phyloP scores from a whole-genome alignment of 2,329 filamentous ascomycete species.

The Immersiporthe knoxdaviesiana region DNA sequence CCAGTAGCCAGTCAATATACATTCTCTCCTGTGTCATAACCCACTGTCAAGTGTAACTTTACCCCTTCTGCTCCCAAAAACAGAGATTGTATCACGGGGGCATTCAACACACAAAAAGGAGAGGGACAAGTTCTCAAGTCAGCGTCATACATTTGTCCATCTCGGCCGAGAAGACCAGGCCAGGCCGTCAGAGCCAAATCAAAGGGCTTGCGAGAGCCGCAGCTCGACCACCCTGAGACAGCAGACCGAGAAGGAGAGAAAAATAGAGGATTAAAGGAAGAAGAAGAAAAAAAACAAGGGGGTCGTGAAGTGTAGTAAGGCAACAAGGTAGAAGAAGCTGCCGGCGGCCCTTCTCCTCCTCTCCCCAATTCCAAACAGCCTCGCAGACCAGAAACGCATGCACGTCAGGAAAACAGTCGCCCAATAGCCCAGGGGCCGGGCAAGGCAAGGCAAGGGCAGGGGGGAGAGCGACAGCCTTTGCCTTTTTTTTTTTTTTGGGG shows the following conservation, averaged over 20 bases:
- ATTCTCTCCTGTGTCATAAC: not conserved
- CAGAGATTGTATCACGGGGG: not conserved
- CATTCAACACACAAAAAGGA: too few relatives aligned
- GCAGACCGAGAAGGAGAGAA: not conserved
- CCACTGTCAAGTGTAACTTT: not conserved
- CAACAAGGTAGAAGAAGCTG: not conserved
- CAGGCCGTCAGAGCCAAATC: too few relatives aligned
- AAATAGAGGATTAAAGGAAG: too few relatives aligned
- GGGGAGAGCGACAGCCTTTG: too few relatives aligned
- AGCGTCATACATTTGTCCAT: too few relatives aligned
- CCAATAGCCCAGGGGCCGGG: not conserved
- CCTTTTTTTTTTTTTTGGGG: too few relatives aligned
- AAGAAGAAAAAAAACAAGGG: too few relatives aligned
- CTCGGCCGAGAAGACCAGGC: too few relatives aligned
- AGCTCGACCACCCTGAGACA: not conserved
- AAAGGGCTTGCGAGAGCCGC: too few relatives aligned
- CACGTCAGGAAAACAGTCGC: not conserved
- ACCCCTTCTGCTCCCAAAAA: not conserved
- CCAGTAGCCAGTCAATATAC: not conserved
- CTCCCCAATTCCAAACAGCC: not conserved
- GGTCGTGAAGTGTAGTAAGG: not conserved
- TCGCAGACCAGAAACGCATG: not conserved
- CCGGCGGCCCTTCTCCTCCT: too few relatives aligned
- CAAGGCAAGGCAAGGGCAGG: too few relatives aligned
- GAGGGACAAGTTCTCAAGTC: not conserved